phyloP scores from a whole-genome alignment of 164 flowering plant species.

The Platanus orientalis region DNA sequence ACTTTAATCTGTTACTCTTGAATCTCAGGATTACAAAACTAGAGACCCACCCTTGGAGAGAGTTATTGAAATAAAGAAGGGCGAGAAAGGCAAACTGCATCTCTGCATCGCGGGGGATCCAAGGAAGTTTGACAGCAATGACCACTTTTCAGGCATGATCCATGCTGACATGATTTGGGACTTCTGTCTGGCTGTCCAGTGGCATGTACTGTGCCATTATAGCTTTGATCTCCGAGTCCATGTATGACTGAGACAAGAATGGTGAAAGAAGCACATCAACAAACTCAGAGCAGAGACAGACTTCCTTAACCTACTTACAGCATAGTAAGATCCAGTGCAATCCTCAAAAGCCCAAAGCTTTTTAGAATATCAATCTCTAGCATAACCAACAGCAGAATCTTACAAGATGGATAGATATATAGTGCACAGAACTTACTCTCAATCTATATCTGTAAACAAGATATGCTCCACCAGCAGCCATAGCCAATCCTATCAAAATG shows the following conservation, averaged over 20 bases:
- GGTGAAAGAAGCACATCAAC: slow-evolving; percentile 5
- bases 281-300: neutral
- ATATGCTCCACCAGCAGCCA: slow-evolving; percentile 76
- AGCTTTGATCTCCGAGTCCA: slow-evolving; percentile 84
- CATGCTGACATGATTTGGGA: slow-evolving; percentile 48
- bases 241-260: slow-evolving; percentile 41
- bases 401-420: neutral
- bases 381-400: neutral
- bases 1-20: neutral
- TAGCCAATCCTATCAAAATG: slow-evolving; percentile 58
- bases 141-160: slow-evolving; percentile 21
- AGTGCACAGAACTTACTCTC: slow-evolving; percentile 50
- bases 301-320: neutral
- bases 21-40: neutral
- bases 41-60: slow-evolving; percentile 1
- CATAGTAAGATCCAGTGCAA: no score
- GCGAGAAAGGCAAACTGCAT: neutral
- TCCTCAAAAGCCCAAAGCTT: neutral
- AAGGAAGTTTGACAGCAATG: neutral
- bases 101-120: neutral
- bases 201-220: slow-evolving; percentile 93
- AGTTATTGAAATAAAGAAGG: neutral
- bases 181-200: slow-evolving; percentile 65
- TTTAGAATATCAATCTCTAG: neutral
- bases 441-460: slow-evolving; percentile 83